Conservation (phyloP, 495 filamentous ascomycete species). For the Trichocladium uniseriatum region DNA sequence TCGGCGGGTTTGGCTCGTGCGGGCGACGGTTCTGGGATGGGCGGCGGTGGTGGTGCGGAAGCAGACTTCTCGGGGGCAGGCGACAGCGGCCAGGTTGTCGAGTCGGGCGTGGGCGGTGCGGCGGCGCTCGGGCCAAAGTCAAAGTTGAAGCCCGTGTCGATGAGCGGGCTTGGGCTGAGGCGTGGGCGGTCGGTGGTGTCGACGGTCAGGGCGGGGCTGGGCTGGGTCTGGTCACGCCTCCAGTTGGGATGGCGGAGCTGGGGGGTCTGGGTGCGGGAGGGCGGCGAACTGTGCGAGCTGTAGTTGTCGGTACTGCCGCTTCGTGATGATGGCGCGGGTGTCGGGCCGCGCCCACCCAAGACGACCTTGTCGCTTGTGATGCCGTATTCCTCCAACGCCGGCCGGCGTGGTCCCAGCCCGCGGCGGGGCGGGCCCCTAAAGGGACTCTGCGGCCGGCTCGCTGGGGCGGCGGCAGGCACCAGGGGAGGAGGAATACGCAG, state of each 20-base stretch:
- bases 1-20: neutral
- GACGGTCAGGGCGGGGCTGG: conserved; percentile 1
- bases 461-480: neutral
- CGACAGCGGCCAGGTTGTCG: conserved; percentile 22
- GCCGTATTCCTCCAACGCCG: conserved; percentile 23
- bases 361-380: conserved; percentile 7
- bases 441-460: conserved; percentile 10
- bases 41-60: neutral
- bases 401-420: conserved; percentile 14
- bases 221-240: conserved; percentile 1
- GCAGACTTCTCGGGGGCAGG: conserved; percentile 1
- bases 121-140: conserved; percentile 18
- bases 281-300: conserved; percentile 9
- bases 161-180: conserved; percentile 9
- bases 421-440: conserved; percentile 9
- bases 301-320: conserved; percentile 13
- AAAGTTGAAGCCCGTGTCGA: conserved; percentile 26
- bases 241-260: conserved; percentile 15
- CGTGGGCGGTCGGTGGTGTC: conserved; percentile 1
- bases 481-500: conserved; percentile 12
- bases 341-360: neutral
- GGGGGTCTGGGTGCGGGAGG: conserved; percentile 17
- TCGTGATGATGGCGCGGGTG: conserved; percentile 4
- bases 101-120: conserved; percentile 20
- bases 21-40: neutral